Evolutionary conservation across 441 rosid species (phyloP), one percentile per base, ranked within the genome.

Genomic region (Macaranga tanarius): DNA sequence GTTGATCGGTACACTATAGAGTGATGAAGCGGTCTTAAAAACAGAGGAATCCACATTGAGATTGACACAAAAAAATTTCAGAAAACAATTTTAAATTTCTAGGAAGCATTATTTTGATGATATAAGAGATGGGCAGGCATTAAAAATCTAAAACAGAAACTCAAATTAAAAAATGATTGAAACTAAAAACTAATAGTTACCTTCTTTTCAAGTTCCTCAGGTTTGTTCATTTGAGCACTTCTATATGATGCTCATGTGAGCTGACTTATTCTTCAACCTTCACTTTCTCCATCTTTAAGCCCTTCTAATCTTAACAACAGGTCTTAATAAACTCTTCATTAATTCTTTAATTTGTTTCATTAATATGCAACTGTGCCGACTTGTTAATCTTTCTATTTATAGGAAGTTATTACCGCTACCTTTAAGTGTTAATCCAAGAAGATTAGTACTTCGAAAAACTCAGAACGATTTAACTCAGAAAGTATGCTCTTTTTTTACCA

Each of bases 171-270:
- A 15, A n/a, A n/a, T 54, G 13, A 50, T 50, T 16, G 54, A 50
- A 50, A 2, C 54, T 16, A n/a, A 16, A 50, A 50, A 50, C 1
- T 13, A 3, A 2, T 16, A 45, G 48, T 50, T 72, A 83, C 88
- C 88, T 85, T 83, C 81, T 80, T 87, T 60, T 85, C 88, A 62
- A 76, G 62, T 42, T 89, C 93, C 28, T 91, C 91, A 17, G 87
- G 62, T 84, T 85, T 89, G 81, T 74, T 81, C 90, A 90, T 86
- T 75, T 88, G 83, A 56, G 80, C 2, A 50, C 8, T 75, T 60
- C 79, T 82, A 72, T 73, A 81, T 7, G 86, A 79, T 75, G 87
- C 83, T 19, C 56, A 65, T 17, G 86, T 54, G 50, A 82, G 72
- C 34, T 74, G 88, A 66, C 79, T 83, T 23, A 70, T 83, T 55